These are phyloP conservation scores for Botryotinia convoluta DNA, from an alignment of 2,329 filamentous ascomycete genomes.

Conservation along the genomic window DNA sequence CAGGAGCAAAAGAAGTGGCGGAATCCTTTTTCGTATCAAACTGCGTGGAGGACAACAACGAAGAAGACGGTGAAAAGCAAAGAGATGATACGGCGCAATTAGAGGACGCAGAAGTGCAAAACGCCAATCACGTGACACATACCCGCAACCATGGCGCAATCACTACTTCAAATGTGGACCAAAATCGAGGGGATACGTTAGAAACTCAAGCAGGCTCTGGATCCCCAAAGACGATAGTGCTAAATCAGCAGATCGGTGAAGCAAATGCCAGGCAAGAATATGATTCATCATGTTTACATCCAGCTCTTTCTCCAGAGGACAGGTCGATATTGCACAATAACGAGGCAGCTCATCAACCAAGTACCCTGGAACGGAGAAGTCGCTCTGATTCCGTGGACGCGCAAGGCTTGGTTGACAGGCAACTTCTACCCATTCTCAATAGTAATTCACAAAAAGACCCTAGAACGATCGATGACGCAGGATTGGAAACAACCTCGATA, in stretches of 20 bases:
- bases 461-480: background rate
- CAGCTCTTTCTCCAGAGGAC: background rate
- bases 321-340: background rate
- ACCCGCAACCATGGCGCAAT: no score
- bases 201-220: no score
- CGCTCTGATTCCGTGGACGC: background rate
- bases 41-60: background rate
- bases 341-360: background rate
- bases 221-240: no score
- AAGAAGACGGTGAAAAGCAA: background rate
- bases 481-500: background rate
- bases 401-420: background rate
- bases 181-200: no score
- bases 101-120: background rate
- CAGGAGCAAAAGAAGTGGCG: slow-evolving; percentile 8
- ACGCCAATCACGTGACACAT: background rate
- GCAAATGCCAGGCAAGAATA: background rate
- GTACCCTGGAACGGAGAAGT: no score
- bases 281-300: background rate
- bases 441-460: background rate
- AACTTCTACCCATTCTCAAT: background rate
- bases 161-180: background rate
- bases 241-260: no score
- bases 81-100: background rate
- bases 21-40: background rate